phyloP scores from a whole-genome alignment of 2,329 filamentous ascomycete species.

The Penicillium thymicola region DNA sequence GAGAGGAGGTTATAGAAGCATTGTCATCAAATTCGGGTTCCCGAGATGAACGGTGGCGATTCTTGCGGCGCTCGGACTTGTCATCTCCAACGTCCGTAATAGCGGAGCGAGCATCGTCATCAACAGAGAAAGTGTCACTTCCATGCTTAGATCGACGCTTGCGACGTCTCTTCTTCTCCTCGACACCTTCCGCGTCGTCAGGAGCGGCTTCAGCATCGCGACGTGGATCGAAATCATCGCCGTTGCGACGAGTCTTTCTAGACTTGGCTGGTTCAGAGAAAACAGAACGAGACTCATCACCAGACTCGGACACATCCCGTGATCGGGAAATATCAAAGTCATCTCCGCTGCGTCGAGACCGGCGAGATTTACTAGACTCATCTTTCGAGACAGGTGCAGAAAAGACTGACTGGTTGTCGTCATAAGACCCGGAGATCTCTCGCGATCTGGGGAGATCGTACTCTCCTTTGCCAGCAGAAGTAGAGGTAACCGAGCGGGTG shows the following conservation, averaged over 20 bases:
- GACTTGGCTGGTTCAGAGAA: constrained; percentile 19
- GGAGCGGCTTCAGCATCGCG: constrained; percentile 12
- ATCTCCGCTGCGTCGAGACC: constrained; percentile 2
- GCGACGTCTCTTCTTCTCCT: constrained; percentile 25
- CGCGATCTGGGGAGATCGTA: neutral
- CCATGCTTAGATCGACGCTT: constrained; percentile 29
- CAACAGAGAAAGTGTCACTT: constrained; percentile 16
- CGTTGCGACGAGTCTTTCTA: constrained; percentile 21
- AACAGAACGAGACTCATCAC: constrained; percentile 21
- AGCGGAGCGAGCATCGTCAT: constrained; percentile 21
- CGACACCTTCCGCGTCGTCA: constrained; percentile 13
- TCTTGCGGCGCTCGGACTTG: constrained; percentile 21
- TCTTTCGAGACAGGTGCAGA: neutral
- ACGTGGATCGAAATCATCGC: constrained; percentile 20
- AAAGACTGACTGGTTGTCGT: neutral
- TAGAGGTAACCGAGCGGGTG: neutral
- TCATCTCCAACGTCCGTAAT: constrained; percentile 21
- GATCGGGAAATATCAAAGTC: neutral
- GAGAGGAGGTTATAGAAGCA: constrained; percentile 34
- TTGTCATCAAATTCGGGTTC: constrained; percentile 35
- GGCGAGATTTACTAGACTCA: neutral
- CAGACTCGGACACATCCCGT: neutral
- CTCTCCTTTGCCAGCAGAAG: neutral
- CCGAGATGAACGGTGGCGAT: constrained; percentile 10
- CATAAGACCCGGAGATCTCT: neutral